Percentiles rank a stretch among this genome's conserved stretches.
phyloP scores from a whole-genome alignment of 192 early-diverging fungal species.

The Kappamyces sp. region DNA sequence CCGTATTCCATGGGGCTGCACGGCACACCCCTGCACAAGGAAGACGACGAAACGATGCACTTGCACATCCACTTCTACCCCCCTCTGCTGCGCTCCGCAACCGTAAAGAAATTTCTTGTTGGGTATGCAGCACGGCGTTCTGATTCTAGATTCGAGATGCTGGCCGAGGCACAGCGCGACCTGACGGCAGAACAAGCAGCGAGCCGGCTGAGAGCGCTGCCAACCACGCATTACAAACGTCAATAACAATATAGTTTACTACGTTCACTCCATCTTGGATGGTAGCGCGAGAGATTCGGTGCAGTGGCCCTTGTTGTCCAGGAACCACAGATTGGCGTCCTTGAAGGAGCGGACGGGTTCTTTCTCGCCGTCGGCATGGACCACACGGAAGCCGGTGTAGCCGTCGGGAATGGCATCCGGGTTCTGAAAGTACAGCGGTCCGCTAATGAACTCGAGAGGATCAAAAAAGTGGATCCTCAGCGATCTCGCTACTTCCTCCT shows the following conservation, averaged over 20 bases:
- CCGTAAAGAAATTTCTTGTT: slow-evolving; percentile 92
- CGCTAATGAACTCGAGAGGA: slow-evolving; percentile 8
- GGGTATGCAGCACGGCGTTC: slow-evolving; percentile 54
- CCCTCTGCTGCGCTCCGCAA: slow-evolving; percentile 81
- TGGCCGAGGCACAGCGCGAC: slow-evolving; percentile 91
- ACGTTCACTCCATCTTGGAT: no score
- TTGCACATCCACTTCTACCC: slow-evolving; percentile 96
- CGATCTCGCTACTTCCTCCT: not conserved
- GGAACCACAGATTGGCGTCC: not conserved
- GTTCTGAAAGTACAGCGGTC: not conserved
- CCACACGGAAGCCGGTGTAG: not conserved
- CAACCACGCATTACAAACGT: slow-evolving; percentile 37
- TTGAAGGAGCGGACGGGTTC: not conserved
- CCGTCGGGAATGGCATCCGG: not conserved
- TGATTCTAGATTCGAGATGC: slow-evolving; percentile 75
- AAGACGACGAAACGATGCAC: slow-evolving; percentile 50
- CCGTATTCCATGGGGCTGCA: slow-evolving; percentile 98
- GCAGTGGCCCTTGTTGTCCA: slow-evolving; percentile 1
- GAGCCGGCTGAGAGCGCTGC: slow-evolving; percentile 53
- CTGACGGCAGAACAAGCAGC: slow-evolving; percentile 92
- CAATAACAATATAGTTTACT: no score
- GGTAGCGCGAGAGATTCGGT: no score
- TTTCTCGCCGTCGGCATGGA: not conserved
- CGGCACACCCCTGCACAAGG: slow-evolving; percentile 64
- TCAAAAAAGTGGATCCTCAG: slow-evolving; percentile 13